Base-by-base conservation (phyloP, 805 yeast genomes). In the Metschnikowia anglica region DNA sequence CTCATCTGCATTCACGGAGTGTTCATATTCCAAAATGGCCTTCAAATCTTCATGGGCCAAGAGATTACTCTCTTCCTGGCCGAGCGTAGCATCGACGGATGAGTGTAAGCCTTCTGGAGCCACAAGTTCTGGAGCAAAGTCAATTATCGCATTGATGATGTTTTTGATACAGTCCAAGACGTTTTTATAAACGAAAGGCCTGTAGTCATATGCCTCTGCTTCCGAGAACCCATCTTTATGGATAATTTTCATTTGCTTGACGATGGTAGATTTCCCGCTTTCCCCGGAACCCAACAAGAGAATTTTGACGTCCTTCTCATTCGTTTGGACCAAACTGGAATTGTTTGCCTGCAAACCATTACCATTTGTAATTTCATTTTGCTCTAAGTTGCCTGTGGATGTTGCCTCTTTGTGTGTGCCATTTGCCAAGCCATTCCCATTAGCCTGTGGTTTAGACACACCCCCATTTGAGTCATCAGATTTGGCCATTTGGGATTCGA, bases 281-380 rank as follows among this genome's bases (percentile, higher is more conserved):
- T 85, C 95, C 12, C 98, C 99, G 0, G 97, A 85, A 4, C 99
- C 93, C 37, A 85, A 65, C 25, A 90, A 70, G 27, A 90, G 69
- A 35, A 90, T 81, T 60, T 89, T 89, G 41, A 82, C 80, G 45
- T 80, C 86, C 48, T 74, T 60, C 19, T 52, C 59, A 21, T 42
- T 48, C 3, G 49, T 46, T 25, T 41, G 44, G n/a, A 35, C 39
- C 16, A 41, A 38, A 16, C 42, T 41, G 41, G 37, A 33, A 31
- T 36, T 26, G 47, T 38, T 43, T 37, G 46, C 46, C 39, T 20
- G 41, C 46, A 37, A 36, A 34, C 46, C 39, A 23, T 38, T 38
- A 21, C 43, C 38, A 40, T 29, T 26, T 5, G 34, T 19, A 12
- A 25, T 34, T 24, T 28, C 39, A 20, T 34, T 40, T 21, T 26